Evolutionary conservation across 768 basidiomycete species (phyloP).

Genomic region (Sporobolomyces phaffii): DNA sequence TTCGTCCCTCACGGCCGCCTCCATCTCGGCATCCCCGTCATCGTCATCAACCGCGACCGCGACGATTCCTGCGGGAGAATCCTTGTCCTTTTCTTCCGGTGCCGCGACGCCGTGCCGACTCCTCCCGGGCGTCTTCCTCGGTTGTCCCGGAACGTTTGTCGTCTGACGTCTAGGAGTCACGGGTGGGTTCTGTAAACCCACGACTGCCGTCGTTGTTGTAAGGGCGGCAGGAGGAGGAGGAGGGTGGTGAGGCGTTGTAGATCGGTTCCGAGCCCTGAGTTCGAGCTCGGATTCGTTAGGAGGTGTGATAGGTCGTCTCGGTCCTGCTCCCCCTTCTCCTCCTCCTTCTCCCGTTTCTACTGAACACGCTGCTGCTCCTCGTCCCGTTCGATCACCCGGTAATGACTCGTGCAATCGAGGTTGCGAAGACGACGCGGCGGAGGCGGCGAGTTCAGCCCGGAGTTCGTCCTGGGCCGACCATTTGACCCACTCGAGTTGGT

Average conservation of each 20-base stretch:
- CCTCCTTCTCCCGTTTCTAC: no score
- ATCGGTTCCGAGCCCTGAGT: neutral
- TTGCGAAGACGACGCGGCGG: neutral
- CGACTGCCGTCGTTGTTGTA: no score
- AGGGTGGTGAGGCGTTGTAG: neutral
- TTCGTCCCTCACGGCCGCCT: constrained; percentile 1
- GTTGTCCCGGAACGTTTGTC: constrained; percentile 40
- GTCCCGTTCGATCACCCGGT: no score
- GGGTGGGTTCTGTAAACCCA: neutral
- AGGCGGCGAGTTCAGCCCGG: constrained; percentile 22
- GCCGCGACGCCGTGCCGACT: constrained; percentile 44
- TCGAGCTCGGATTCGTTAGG: constrained; percentile 22
- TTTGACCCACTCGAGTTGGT: constrained; percentile 86
- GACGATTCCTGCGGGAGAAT: neutral
- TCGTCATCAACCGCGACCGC: neutral
- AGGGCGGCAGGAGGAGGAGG: no score
- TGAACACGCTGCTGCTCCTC: neutral
- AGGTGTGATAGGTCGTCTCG: constrained; percentile 60
- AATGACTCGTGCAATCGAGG: neutral
- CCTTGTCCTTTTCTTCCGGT: constrained; percentile 19
- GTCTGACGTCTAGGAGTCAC: constrained; percentile 8
- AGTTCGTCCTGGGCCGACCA: constrained; percentile 76
- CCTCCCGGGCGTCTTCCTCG: constrained; percentile 67
- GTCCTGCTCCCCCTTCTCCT: no score
- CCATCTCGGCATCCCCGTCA: neutral